These are phyloP conservation scores for Brettanomyces nanus DNA, from an alignment of 805 yeast genomes.

Conservation along the genomic window DNA sequence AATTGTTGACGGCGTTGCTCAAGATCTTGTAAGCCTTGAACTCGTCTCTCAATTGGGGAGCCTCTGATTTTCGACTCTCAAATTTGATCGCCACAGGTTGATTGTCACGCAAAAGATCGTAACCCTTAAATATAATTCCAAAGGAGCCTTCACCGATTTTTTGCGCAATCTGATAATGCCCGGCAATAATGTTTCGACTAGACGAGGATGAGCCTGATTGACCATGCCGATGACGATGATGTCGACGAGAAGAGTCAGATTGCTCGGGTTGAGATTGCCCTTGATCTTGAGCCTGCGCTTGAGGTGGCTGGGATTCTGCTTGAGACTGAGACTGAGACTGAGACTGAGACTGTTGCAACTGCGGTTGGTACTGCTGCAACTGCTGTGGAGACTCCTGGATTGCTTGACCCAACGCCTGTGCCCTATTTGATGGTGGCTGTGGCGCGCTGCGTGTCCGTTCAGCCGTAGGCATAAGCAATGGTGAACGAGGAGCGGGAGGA, in stretches of 20 bases:
- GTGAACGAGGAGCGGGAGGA: too few relatives aligned
- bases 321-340: too few relatives aligned
- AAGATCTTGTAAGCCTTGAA: slow-evolving; percentile 69
- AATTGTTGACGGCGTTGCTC: slow-evolving; percentile 39
- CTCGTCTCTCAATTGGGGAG: slow-evolving; percentile 78
- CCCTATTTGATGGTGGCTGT: too few relatives aligned
- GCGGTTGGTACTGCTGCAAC: too few relatives aligned
- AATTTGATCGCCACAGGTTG: slow-evolving; percentile 69
- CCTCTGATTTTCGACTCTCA: slow-evolving; percentile 70
- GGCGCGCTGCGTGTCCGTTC: too few relatives aligned
- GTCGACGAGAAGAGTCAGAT: background rate
- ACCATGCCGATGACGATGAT: slow-evolving; percentile 4
- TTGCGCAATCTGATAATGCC: slow-evolving; percentile 72
- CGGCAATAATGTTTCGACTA: slow-evolving; percentile 32
- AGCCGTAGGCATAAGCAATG: too few relatives aligned
- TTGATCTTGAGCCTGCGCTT: too few relatives aligned
- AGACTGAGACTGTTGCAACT: too few relatives aligned
- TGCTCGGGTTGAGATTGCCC: too few relatives aligned
- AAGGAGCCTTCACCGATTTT: slow-evolving; percentile 86
- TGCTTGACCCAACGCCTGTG: too few relatives aligned
- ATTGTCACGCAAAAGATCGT: slow-evolving; percentile 54
- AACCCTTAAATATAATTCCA: slow-evolving; percentile 79
- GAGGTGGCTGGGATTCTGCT: too few relatives aligned
- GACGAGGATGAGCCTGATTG: background rate
- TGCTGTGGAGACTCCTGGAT: too few relatives aligned